Percentiles rank a stretch among this genome's conserved stretches.
These are phyloP conservation scores for Fomitopsis palustris DNA, from an alignment of 1,284 basidiomycete genomes.

Conservation along the genomic window DNA sequence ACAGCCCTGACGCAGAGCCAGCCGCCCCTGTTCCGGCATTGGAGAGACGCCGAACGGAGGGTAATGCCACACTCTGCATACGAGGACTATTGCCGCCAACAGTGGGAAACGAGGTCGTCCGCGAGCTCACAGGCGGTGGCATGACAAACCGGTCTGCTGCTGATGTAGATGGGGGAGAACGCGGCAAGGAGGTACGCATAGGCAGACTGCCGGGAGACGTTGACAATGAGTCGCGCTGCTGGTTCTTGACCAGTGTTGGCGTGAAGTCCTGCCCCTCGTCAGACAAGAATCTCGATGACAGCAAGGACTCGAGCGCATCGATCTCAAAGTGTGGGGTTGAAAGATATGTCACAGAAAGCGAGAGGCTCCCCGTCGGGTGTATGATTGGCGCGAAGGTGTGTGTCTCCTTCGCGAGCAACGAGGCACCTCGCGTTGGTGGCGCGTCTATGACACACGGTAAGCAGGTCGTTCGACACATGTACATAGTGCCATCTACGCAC, in stretches of 20 bases:
- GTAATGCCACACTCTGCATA: constrained; percentile 33
- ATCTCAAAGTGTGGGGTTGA: constrained; percentile 63
- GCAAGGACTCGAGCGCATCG: constrained; percentile 69
- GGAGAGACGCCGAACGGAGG: constrained; percentile 26
- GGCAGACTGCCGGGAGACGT: constrained; percentile 43
- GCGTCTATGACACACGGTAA: constrained; percentile 28
- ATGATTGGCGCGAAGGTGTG: constrained; percentile 61
- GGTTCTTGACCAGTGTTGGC: constrained; percentile 56
- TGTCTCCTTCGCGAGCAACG: constrained; percentile 45
- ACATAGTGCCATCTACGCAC: constrained; percentile 25
- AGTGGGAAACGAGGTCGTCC: constrained; percentile 32
- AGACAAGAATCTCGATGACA: constrained; percentile 69
- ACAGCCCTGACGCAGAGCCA: constrained; percentile 34
- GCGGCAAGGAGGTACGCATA: constrained; percentile 38
- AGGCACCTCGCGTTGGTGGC: constrained; percentile 36
- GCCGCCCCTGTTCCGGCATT: constrained; percentile 25
- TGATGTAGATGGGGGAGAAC: constrained; percentile 36
- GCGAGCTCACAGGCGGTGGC: constrained; percentile 34
- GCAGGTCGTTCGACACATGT: constrained; percentile 18
- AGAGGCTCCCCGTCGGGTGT: constrained; percentile 63
- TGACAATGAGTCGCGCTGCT: constrained; percentile 47
- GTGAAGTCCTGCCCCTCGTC: constrained; percentile 56
- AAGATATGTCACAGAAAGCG: constrained; percentile 60
- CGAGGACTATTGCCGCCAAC: constrained; percentile 27
- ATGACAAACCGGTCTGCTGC: constrained; percentile 57